These are phyloP conservation scores for Aspergillus mulundensis DNA, from an alignment of 495 filamentous ascomycete genomes.

Conservation along the genomic window DNA sequence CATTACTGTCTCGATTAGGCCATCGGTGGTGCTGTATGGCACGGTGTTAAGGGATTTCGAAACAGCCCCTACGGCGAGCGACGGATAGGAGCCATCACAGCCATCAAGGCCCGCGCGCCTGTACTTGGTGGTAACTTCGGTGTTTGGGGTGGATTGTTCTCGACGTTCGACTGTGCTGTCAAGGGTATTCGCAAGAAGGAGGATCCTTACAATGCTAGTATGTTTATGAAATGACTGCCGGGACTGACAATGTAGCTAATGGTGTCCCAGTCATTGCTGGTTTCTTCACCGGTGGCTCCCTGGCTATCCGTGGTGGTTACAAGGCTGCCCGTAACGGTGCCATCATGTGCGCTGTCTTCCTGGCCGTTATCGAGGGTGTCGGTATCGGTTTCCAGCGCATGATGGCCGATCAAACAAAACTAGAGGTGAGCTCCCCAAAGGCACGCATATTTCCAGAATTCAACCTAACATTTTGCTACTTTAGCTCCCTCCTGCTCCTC, in stretches of 20 bases:
- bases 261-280: conserved; percentile 66
- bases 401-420: conserved; percentile 86
- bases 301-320: conserved; percentile 85
- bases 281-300: conserved; percentile 91
- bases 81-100: conserved; percentile 91
- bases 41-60: conserved; percentile 93
- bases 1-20: conserved; percentile 21
- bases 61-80: conserved; percentile 90
- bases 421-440: conserved; percentile 55
- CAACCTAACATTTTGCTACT: conserved; percentile 1
- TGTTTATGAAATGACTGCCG: too few species aligned
- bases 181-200: conserved; percentile 96
- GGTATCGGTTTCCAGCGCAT: conserved; percentile 96
- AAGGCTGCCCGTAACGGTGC: conserved; percentile 89
- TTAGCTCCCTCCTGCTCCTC: conserved; percentile 43
- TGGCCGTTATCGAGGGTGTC: conserved; percentile 95
- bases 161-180: conserved; percentile 93
- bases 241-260: too few species aligned
- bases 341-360: conserved; percentile 88
- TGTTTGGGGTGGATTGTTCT: conserved; percentile 94
- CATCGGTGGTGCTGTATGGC: conserved; percentile 94
- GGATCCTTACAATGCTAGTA: conserved; percentile 93
- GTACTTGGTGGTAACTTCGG: conserved; percentile 97
- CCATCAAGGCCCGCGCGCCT: conserved; percentile 93
- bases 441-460: neutral